These are phyloP conservation scores for Cystobasidium onofrii DNA, from an alignment of 768 basidiomycete genomes.

Conservation along the genomic window DNA sequence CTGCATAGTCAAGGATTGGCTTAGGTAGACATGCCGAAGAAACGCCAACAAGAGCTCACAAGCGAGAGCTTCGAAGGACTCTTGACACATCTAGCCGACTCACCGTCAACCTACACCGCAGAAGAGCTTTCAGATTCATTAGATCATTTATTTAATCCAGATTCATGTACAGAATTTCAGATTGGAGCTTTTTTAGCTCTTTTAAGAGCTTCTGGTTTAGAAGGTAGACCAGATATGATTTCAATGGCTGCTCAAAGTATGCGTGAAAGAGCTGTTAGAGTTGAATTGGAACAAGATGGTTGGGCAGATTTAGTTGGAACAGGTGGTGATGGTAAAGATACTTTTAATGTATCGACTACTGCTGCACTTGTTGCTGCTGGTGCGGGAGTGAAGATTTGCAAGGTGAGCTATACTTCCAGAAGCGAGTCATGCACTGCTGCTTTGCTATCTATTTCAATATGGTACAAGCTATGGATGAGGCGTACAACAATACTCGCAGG, in stretches of 20 bases:
- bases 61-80: conserved; percentile 63
- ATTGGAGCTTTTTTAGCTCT: conserved; percentile 86
- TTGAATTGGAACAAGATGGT: conserved; percentile 26
- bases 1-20: no score
- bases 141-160: conserved; percentile 45
- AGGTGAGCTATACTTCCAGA: conserved; percentile 52
- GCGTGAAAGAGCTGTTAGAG: conserved; percentile 46
- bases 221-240: conserved; percentile 65
- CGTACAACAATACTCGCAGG: no score
- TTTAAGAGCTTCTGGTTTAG: conserved; percentile 68
- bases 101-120: conserved; percentile 47
- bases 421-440: not conserved
- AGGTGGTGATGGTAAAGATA: conserved; percentile 89
- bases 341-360: conserved; percentile 94
- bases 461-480: no score
- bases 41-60: not conserved
- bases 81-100: conserved; percentile 58
- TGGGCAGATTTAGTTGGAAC: conserved; percentile 75
- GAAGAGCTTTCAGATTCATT: conserved; percentile 67
- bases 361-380: conserved; percentile 91
- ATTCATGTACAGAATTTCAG: conserved; percentile 60
- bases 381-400: conserved; percentile 83
- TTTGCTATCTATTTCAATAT: no score
- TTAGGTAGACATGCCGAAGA: not conserved
- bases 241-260: conserved; percentile 66